Conservation (phyloP, 257 asterid species). For the Jasminum sambac region DNA sequence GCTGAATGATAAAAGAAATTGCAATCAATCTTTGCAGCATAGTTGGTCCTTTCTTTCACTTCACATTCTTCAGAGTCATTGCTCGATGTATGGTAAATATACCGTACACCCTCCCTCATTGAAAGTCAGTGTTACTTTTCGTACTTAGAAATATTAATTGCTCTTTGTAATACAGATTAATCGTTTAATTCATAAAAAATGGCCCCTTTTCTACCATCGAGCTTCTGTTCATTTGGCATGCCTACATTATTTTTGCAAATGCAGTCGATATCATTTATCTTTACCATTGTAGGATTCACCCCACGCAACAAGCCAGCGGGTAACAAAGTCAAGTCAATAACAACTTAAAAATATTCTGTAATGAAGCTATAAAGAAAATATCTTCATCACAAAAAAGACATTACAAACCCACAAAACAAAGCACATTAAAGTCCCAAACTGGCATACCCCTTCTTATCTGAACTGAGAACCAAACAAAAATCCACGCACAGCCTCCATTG, state of each 20-base stretch:
- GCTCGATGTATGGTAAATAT: too few relatives aligned
- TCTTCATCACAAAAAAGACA: constrained; percentile 27
- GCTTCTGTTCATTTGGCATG: not conserved
- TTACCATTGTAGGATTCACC: not conserved
- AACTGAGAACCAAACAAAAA: constrained; percentile 26
- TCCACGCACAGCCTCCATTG: constrained; percentile 13
- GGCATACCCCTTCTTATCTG: constrained; percentile 19
- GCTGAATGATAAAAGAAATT: not conserved
- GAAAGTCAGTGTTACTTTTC: too few relatives aligned
- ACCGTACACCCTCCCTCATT: too few relatives aligned
- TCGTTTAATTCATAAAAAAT: not conserved
- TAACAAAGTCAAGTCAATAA: constrained; percentile 9
- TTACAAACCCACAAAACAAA: constrained; percentile 20
- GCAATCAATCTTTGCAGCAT: not conserved
- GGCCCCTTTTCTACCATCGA: not conserved
- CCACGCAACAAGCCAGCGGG: not conserved
- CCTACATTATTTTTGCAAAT: not conserved
- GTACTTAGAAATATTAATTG: too few relatives aligned
- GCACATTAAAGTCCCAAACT: constrained; percentile 23
- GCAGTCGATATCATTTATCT: not conserved
- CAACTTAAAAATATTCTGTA: too few relatives aligned
- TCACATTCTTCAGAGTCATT: not conserved
- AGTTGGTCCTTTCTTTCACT: not conserved
- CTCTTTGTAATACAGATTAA: too few relatives aligned
- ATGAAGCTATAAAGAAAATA: constrained; percentile 25